A percentile compares a stretch with the other conserved stretches of the same genome.
Evolutionary conservation across 78 protist species (phyloP).

Genomic region (Dictyostelium citrinum): DNA sequence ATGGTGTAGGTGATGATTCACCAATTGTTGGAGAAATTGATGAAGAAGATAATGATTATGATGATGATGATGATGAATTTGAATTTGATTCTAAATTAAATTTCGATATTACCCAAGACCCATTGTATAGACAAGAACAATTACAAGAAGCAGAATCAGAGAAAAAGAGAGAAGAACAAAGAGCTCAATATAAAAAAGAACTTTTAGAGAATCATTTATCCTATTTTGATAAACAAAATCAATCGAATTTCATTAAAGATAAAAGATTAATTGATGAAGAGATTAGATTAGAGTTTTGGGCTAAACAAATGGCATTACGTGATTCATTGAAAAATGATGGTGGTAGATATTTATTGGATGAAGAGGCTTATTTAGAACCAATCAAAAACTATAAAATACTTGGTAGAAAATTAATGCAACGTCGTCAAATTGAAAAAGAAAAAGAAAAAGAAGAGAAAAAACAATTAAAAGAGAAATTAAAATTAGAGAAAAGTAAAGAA

Average conservation of each 20-base stretch:
- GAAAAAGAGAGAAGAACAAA: background rate
- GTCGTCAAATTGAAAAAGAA: background rate
- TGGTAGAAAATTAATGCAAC: slow-evolving; percentile 3
- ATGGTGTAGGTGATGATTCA: background rate
- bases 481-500: background rate
- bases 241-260: background rate
- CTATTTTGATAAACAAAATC: background rate
- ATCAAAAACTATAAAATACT: background rate
- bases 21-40: background rate
- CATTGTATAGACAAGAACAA: background rate
- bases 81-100: background rate
- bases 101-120: background rate
- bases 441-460: background rate
- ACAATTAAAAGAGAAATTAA: background rate
- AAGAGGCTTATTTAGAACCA: background rate
- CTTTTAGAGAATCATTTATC: background rate
- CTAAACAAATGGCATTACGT: slow-evolving; percentile 58
- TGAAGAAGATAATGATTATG: background rate
- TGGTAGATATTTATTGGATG: slow-evolving; percentile 37
- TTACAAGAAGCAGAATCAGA: background rate
- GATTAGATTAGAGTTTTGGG: slow-evolving; percentile 50
- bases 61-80: background rate
- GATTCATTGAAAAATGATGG: slow-evolving; percentile 68
- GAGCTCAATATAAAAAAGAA: background rate
- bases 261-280: slow-evolving; percentile 19